Evolutionary conservation across 1,284 basidiomycete species (phyloP).

Genomic region (Ceratobasidium sp.): DNA sequence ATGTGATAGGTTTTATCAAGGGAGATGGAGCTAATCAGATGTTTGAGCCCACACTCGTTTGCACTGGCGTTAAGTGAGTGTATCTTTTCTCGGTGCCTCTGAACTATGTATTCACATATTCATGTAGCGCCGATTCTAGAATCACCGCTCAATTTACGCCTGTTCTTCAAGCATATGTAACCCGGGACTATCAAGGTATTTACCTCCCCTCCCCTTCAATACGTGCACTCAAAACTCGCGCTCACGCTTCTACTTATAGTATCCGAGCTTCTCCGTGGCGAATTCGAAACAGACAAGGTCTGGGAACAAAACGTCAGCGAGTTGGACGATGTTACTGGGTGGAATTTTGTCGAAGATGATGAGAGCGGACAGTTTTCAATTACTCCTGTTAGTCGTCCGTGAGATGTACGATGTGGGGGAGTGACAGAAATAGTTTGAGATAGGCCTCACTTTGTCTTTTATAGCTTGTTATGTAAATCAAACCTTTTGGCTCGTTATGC

Average conservation of each 20-base stretch:
- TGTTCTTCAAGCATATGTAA: conserved; percentile 28
- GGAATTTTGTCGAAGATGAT: conserved; percentile 35
- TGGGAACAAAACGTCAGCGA: conserved; percentile 28
- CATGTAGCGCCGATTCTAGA: conserved; percentile 27
- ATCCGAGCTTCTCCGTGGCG: conserved; percentile 18
- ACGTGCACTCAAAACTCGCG: not conserved
- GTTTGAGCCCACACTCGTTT: conserved; percentile 29
- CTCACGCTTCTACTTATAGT: not conserved
- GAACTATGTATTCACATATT: not conserved
- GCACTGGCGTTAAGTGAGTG: conserved; percentile 22
- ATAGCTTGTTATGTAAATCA: too few relatives aligned
- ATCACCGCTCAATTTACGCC: conserved; percentile 38
- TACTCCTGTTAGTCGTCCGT: not conserved
- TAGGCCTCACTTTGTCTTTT: too few relatives aligned
- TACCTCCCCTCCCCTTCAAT: not conserved
- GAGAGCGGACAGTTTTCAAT: not conserved
- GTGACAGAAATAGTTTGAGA: too few relatives aligned
- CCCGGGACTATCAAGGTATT: conserved; percentile 36
- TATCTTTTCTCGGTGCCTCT: not conserved
- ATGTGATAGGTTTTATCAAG: conserved; percentile 14
- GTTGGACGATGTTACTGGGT: conserved; percentile 35
- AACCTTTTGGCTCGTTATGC: not conserved
- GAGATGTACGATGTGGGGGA: not conserved
- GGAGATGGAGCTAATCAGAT: conserved; percentile 18
- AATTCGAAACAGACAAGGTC: conserved; percentile 18